Percentiles rank a stretch among this genome's conserved stretches.
These are phyloP conservation scores for Pontederia paniculata DNA, from an alignment of 176 grass and related monocot species.

Conservation along the genomic window DNA sequence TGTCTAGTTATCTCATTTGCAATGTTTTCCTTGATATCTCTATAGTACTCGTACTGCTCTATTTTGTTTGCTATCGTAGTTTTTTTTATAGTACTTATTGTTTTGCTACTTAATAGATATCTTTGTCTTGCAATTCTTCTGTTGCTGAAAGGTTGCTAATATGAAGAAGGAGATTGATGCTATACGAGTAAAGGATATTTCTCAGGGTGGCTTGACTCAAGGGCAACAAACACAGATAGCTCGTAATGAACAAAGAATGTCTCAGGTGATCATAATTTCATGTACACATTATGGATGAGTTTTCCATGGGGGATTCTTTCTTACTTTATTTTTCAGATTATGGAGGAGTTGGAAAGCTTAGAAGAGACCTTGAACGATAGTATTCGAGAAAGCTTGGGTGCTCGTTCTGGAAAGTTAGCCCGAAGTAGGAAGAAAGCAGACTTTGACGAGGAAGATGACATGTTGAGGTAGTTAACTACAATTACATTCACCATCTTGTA, in stretches of 20 bases:
- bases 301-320: slow-evolving; percentile 4
- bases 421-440: slow-evolving; percentile 44
- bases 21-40: no score
- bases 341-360: slow-evolving; percentile 89
- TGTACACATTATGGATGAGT: not conserved
- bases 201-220: slow-evolving; percentile 97
- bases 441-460: slow-evolving; percentile 63
- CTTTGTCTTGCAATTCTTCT: slow-evolving; percentile 10
- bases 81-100: not conserved
- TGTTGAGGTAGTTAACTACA: slow-evolving; percentile 51
- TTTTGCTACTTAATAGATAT: not conserved
- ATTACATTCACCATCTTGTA: no score
- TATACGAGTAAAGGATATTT: slow-evolving; percentile 85
- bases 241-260: slow-evolving; percentile 88
- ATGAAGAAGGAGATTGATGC: slow-evolving; percentile 99
- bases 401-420: slow-evolving; percentile 48
- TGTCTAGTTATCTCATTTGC: no score
- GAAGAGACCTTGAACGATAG: slow-evolving; percentile 99
- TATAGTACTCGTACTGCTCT: not conserved
- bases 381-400: slow-evolving; percentile 91
- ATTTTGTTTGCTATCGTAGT: not conserved
- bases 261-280: slow-evolving; percentile 41
- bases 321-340: slow-evolving; percentile 47
- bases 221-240: slow-evolving; percentile 99
- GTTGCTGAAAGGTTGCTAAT: slow-evolving; percentile 53